A percentile compares a stretch with the other conserved stretches of the same genome.
Conservation (phyloP, 2,329 filamentous ascomycete genomes). For the Drechmeria coniospora region DNA sequence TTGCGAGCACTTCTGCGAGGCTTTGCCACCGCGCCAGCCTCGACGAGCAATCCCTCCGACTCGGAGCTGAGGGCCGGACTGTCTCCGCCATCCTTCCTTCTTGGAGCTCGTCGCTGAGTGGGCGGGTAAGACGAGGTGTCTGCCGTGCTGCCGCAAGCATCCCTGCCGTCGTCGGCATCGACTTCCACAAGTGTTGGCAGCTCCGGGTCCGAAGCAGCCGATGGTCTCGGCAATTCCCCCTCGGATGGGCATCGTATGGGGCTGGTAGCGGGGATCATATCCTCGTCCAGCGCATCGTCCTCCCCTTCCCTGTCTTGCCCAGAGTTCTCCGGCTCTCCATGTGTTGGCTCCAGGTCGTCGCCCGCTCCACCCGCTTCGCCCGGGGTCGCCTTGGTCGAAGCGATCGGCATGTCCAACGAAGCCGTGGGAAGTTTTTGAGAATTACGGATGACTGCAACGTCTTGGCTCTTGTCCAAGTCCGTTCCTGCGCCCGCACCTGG, state of each 20-base stretch:
- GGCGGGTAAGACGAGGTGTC: slow-evolving; percentile 15
- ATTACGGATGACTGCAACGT: slow-evolving; percentile 6
- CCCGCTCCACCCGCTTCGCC: slow-evolving; percentile 7
- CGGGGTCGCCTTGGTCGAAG: slow-evolving; percentile 20
- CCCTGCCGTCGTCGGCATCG: slow-evolving; percentile 5
- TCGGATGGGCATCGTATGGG: slow-evolving; percentile 16
- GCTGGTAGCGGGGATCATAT: slow-evolving; percentile 24
- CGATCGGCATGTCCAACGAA: slow-evolving; percentile 11
- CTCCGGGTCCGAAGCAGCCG: slow-evolving; percentile 16
- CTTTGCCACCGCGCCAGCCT: too few relatives aligned
- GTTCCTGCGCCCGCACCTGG: too few relatives aligned
- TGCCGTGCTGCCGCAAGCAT: slow-evolving; percentile 7
- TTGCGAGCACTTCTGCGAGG: too few relatives aligned
- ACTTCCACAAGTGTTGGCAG: slow-evolving; percentile 15
- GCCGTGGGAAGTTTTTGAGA: slow-evolving; percentile 11
- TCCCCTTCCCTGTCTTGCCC: neutral
- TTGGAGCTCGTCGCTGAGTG: too few relatives aligned
- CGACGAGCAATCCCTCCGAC: slow-evolving; percentile 8
- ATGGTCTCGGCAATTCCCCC: slow-evolving; percentile 7
- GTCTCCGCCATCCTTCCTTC: too few relatives aligned
- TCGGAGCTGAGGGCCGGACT: slow-evolving; percentile 15
- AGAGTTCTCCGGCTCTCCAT: neutral
- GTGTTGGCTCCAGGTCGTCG: neutral
- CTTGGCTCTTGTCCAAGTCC: neutral
- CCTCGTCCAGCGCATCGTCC: slow-evolving; percentile 14